phyloP scores from a whole-genome alignment of 805 yeast species.

The Nakazawaea peltata region DNA sequence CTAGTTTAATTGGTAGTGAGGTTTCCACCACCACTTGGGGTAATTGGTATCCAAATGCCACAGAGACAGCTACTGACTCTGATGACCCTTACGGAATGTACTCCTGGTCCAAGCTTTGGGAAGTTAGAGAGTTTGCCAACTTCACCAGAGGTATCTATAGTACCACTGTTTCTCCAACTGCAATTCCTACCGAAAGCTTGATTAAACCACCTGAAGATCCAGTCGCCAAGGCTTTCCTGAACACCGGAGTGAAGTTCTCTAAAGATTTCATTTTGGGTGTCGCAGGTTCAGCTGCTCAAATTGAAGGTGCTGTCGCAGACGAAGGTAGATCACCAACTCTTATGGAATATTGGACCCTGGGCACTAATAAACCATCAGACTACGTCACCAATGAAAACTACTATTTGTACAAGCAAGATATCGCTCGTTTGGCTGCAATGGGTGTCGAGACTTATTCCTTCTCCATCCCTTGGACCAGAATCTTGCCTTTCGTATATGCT shows the following conservation, averaged over 20 bases:
- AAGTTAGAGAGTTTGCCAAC: slow-evolving; percentile 1
- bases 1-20: slow-evolving; percentile 1
- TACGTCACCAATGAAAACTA: slow-evolving; percentile 22
- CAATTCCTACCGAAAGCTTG: slow-evolving; percentile 8
- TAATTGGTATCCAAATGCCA: slow-evolving; percentile 7
- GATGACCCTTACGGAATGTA: slow-evolving; percentile 8
- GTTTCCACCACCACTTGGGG: slow-evolving; percentile 9
- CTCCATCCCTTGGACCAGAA: slow-evolving; percentile 28
- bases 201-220: slow-evolving; percentile 10
- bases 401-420: slow-evolving; percentile 25
- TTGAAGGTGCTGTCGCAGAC: slow-evolving; percentile 27
- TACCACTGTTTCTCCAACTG: slow-evolving; percentile 9
- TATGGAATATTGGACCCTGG: slow-evolving; percentile 17
- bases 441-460: slow-evolving; percentile 25
- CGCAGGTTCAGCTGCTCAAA: slow-evolving; percentile 27
- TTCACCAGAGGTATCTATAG: slow-evolving; percentile 10
- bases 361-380: slow-evolving; percentile 12
- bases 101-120: slow-evolving; percentile 10
- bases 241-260: slow-evolving; percentile 7
- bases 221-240: slow-evolving; percentile 1
- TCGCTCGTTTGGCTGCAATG: slow-evolving; percentile 22
- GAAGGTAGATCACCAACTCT: slow-evolving; percentile 25
- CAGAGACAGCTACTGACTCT: slow-evolving; percentile 1
- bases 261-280: slow-evolving; percentile 19
- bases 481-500: slow-evolving; percentile 20